phyloP scores from a whole-genome alignment of 1,284 basidiomycete species.

The Schizopora paradoxa region DNA sequence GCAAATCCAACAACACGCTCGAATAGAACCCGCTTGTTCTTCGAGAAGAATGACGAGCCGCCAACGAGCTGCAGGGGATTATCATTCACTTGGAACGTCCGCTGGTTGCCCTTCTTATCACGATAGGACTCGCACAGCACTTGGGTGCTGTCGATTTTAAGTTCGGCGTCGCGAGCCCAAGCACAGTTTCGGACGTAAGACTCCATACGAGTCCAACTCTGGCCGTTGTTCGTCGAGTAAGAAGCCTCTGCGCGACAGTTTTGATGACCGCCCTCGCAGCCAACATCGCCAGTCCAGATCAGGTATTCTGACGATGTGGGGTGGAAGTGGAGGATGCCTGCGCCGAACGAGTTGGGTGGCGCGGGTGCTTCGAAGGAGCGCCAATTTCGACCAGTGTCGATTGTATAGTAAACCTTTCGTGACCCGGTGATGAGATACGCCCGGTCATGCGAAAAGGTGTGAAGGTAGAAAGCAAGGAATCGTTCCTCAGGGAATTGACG shows the following conservation, averaged over 20 bases:
- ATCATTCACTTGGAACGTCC: constrained; percentile 39
- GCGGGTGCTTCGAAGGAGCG: constrained; percentile 51
- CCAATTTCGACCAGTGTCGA: constrained; percentile 79
- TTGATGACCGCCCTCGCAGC: constrained; percentile 45
- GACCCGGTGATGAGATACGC: constrained; percentile 85
- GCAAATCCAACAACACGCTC: constrained; percentile 89
- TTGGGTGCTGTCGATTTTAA: constrained; percentile 77
- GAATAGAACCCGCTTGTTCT: constrained; percentile 72
- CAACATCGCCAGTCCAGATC: constrained; percentile 82
- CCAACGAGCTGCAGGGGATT: constrained; percentile 79
- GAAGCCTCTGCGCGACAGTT: constrained; percentile 70
- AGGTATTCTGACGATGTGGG: constrained; percentile 76
- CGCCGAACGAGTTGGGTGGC: constrained; percentile 76
- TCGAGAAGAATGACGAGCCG: constrained; percentile 76
- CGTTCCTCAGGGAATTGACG: constrained; percentile 54
- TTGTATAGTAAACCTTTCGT: constrained; percentile 72
- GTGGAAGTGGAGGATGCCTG: constrained; percentile 83
- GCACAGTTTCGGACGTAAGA: constrained; percentile 86
- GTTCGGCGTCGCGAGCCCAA: constrained; percentile 81
- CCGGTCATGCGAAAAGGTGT: constrained; percentile 72
- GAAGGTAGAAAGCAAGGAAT: constrained; percentile 84
- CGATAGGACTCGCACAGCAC: constrained; percentile 91
- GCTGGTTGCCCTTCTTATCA: constrained; percentile 81
- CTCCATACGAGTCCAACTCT: constrained; percentile 74
- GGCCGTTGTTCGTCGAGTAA: constrained; percentile 76